These are phyloP conservation scores for Picea abies DNA, from an alignment of 83 land plant genomes.

Conservation along the genomic window DNA sequence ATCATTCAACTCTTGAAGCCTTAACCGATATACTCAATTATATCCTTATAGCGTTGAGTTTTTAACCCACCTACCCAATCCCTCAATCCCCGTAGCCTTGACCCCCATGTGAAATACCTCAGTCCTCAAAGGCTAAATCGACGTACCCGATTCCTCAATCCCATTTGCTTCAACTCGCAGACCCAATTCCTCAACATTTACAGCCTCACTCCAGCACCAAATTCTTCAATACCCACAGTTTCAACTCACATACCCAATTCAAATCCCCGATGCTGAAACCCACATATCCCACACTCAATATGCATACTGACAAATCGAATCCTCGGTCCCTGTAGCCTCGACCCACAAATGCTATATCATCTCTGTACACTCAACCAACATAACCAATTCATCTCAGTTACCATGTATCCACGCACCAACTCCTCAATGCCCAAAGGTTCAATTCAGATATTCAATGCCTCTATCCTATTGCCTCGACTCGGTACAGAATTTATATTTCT, in stretches of 20 bases:
- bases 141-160: background rate
- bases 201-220: background rate
- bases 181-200: background rate
- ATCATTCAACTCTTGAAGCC: background rate
- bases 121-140: background rate
- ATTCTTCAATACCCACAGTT: background rate
- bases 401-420: background rate
- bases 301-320: background rate
- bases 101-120: background rate
- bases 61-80: background rate
- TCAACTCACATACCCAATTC: background rate
- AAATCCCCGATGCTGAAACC: background rate
- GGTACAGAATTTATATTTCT: background rate
- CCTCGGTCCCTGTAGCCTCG: background rate
- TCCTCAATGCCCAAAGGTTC: background rate
- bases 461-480: too few relatives aligned
- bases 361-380: background rate
- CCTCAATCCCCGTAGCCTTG: background rate
- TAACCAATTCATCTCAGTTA: background rate
- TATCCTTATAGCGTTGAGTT: background rate
- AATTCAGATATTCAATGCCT: too few relatives aligned
- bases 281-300: too few relatives aligned
- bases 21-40: background rate
- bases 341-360: background rate
- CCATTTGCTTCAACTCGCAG: background rate